Percentiles rank a stretch among this genome's conserved stretches.
Evolutionary conservation across 169 alveolate genomes (phyloP).

Genomic region (Neospora caninum): DNA sequence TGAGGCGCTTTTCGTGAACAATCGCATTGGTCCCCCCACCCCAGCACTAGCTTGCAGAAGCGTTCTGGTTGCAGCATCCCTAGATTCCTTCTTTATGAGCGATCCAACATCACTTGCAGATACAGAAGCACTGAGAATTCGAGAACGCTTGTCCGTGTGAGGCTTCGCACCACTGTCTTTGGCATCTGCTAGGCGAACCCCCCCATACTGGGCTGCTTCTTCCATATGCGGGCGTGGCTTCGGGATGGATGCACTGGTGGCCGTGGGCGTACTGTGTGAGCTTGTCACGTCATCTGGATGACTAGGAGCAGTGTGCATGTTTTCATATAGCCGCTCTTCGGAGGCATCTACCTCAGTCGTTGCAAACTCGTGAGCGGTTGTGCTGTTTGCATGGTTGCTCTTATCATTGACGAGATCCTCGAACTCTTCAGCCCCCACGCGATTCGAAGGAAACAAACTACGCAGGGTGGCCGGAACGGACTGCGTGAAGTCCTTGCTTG

Average conservation of each 20-base stretch:
- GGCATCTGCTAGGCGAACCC: too few relatives aligned
- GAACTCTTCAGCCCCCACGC: not conserved
- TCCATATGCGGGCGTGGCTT: too few relatives aligned
- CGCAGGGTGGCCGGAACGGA: not conserved
- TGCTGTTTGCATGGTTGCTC: too few relatives aligned
- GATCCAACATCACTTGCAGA: not conserved
- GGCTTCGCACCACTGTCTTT: not conserved
- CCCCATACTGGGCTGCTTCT: too few relatives aligned
- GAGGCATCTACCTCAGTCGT: too few relatives aligned
- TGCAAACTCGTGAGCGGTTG: too few relatives aligned
- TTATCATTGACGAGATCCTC: not conserved
- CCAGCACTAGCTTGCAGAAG: not conserved
- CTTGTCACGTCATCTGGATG: too few relatives aligned
- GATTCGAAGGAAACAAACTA: not conserved
- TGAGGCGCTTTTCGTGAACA: not conserved
- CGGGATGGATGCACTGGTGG: too few relatives aligned
- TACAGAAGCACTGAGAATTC: not conserved
- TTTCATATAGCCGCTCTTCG: too few relatives aligned
- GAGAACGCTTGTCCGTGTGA: too few relatives aligned
- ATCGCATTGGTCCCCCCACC: not conserved
- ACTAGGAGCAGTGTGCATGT: too few relatives aligned
- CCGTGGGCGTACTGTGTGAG: too few relatives aligned
- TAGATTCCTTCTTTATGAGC: not conserved
- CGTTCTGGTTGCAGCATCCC: not conserved
- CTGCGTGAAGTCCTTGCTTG: conserved; percentile 1